A percentile compares a stretch with the other conserved stretches of the same genome.
These are phyloP conservation scores for Scleroderma bovista DNA, from an alignment of 768 basidiomycete genomes.

Conservation along the genomic window DNA sequence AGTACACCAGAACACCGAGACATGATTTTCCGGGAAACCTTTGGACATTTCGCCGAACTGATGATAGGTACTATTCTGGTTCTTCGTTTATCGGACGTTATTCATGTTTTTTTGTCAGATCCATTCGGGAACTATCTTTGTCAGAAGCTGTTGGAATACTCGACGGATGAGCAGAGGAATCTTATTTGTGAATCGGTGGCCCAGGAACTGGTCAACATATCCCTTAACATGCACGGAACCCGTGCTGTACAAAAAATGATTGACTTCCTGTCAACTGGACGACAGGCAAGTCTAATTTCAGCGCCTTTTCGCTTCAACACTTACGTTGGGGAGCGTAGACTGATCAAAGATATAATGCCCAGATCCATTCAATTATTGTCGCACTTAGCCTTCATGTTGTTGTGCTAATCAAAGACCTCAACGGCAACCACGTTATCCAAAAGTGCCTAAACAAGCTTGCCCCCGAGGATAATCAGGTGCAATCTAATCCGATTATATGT, in stretches of 20 bases:
- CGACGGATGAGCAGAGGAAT: constrained; percentile 95
- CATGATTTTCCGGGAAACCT: constrained; percentile 99
- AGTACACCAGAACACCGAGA: constrained; percentile 93
- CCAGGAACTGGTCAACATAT: constrained; percentile 95
- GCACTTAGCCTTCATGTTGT: constrained; percentile 97
- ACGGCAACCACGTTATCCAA: constrained; percentile 97
- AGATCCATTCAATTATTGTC: constrained; percentile 96
- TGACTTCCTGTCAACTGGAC: constrained; percentile 91
- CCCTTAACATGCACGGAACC: constrained; percentile 99
- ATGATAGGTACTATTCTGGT: constrained; percentile 73
- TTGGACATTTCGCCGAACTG: constrained; percentile 93
- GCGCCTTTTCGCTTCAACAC: constrained; percentile 37
- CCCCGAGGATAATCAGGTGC: constrained; percentile 96
- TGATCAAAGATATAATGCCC: constrained; percentile 76
- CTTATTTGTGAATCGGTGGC: constrained; percentile 97
- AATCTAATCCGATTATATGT: constrained; percentile 1
- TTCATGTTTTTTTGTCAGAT: constrained; percentile 42
- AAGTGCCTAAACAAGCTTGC: constrained; percentile 98
- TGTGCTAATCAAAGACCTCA: constrained; percentile 97
- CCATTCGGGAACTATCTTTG: constrained; percentile 99
- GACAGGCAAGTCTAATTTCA: constrained; percentile 65
- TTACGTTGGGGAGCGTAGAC: constrained; percentile 54
- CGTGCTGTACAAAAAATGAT: constrained; percentile 99
- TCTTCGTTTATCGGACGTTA: neutral
- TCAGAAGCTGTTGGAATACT: constrained; percentile 95